Conservation (phyloP, 805 yeast species). For the Starmera quercuum region DNA sequence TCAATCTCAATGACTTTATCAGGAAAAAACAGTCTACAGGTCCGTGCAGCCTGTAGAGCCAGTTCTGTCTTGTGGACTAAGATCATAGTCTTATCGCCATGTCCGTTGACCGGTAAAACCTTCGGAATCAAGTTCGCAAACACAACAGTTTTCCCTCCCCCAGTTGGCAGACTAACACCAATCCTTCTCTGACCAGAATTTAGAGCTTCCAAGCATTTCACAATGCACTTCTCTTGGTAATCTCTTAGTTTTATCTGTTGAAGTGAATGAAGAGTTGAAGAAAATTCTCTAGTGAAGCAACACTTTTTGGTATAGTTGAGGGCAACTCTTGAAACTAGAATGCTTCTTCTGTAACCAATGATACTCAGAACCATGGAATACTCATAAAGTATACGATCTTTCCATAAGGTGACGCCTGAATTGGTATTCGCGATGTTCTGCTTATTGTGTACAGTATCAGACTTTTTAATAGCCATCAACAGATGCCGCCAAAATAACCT, state of each 20-base stretch:
- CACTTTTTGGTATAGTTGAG: too few species aligned
- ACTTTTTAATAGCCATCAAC: too few species aligned
- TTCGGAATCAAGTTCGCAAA: slow-evolving; percentile 50
- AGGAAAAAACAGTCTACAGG: slow-evolving; percentile 43
- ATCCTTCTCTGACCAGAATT: slow-evolving; percentile 41
- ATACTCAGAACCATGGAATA: too few species aligned
- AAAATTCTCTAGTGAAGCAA: too few species aligned
- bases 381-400: too few species aligned
- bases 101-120: slow-evolving; percentile 24
- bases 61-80: slow-evolving; percentile 80
- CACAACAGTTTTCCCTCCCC: slow-evolving; percentile 89
- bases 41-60: slow-evolving; percentile 57
- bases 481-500: too few species aligned
- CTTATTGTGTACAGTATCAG: too few species aligned
- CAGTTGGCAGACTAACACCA: slow-evolving; percentile 86
- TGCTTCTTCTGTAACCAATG: too few species aligned
- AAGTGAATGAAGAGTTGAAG: too few species aligned
- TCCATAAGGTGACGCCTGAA: too few species aligned
- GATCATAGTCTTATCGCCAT: slow-evolving; percentile 38
- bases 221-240: slow-evolving; percentile 70
- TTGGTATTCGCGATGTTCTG: too few species aligned
- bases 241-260: slow-evolving; percentile 23
- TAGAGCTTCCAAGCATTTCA: slow-evolving; percentile 43
- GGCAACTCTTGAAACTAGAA: too few species aligned
- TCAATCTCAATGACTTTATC: slow-evolving; percentile 52